phyloP scores from a whole-genome alignment of 164 flowering plant species.

The Amborella trichopoda region DNA sequence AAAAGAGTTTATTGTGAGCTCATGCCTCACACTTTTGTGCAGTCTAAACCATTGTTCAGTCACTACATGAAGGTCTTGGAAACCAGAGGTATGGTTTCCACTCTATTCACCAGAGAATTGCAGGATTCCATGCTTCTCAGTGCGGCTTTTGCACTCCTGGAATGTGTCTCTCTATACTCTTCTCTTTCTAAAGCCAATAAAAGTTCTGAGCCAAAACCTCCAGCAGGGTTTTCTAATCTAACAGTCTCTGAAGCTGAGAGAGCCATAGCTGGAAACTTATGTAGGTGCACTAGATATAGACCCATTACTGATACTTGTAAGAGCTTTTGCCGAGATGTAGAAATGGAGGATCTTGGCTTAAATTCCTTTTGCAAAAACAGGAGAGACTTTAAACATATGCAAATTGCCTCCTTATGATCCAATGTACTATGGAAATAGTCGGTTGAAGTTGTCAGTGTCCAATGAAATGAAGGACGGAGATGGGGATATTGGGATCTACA shows the following conservation, averaged over 20 bases:
- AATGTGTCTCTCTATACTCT: constrained; percentile 73
- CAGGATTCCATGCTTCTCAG: constrained; percentile 94
- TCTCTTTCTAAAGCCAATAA: constrained; percentile 69
- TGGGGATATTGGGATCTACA: too few species aligned
- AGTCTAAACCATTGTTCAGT: constrained; percentile 69
- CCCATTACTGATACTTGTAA: constrained; percentile 90
- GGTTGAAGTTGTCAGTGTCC: too few species aligned
- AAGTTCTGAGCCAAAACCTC: constrained; percentile 29
- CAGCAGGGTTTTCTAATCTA: constrained; percentile 73
- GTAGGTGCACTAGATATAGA: constrained; percentile 94
- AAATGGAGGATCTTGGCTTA: constrained; percentile 84
- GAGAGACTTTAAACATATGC: constrained; percentile 19
- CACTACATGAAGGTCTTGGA: constrained; percentile 89
- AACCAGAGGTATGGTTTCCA: constrained; percentile 72
- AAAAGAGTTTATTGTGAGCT: constrained; percentile 54
- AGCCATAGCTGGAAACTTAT: constrained; percentile 70
- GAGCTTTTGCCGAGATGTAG: constrained; percentile 78
- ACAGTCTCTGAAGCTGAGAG: constrained; percentile 62
- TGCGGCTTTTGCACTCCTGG: constrained; percentile 98
- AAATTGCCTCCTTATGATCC: constrained; percentile 40
- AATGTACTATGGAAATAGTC: too few species aligned
- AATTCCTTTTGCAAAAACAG: constrained; percentile 62
- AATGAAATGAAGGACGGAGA: too few species aligned
- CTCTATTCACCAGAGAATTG: constrained; percentile 64
- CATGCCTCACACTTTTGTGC: constrained; percentile 83